Evolutionary conservation across 2,329 filamentous ascomycete genomes (phyloP), one percentile per base, ranked within the genome.

Genomic region (Fusarium buharicum): DNA sequence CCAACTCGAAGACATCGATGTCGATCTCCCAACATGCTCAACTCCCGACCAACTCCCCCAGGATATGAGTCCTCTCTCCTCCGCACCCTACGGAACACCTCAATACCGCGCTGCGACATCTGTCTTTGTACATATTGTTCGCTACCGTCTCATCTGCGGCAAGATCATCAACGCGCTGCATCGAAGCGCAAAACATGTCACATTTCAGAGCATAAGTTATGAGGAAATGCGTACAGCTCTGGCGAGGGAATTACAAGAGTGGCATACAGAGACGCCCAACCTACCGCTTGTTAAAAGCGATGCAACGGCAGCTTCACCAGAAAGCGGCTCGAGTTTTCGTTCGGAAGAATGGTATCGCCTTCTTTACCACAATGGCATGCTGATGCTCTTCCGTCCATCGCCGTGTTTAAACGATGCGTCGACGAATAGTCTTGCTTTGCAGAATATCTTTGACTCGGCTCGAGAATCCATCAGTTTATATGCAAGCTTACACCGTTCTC

Each of bases 321-420:
- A 49, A 2, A 70, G 72, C 4, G 67, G 73, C 1, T 80, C 78
- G 0, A 79, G 78, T 45, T 80, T 78, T 18, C 68, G 75, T 0
- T 77, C 75, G 0, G 71, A 70, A 3, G 76, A 77, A 14, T 80
- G 79, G 79, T 81, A 79, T 59, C 73, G 76, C 2, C 62, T 80
- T 5, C 50, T 80, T 0, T 80, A 79, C 28, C 74, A 79, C 31
- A 81, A 81, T 36, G 77, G 73, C 0, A 72, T 78, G 12, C 59
- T 80, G 1, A 77, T 80, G 70, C 70, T 80, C 0, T 80, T 76
- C 44, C 71, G 79, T 0, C 79, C 79, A 0, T 78, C 75, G 4
- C 76, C 75, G 3, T 74, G 70, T 16, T 40, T 76, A 10, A 53
- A 70, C 36, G 62, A 72, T 14, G 67, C 72, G 5, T 56, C 64